Evolutionary conservation across 2,329 filamentous ascomycete genomes (phyloP), one percentile per base, ranked within the genome.

Genomic region (Diaporthe capsici): DNA sequence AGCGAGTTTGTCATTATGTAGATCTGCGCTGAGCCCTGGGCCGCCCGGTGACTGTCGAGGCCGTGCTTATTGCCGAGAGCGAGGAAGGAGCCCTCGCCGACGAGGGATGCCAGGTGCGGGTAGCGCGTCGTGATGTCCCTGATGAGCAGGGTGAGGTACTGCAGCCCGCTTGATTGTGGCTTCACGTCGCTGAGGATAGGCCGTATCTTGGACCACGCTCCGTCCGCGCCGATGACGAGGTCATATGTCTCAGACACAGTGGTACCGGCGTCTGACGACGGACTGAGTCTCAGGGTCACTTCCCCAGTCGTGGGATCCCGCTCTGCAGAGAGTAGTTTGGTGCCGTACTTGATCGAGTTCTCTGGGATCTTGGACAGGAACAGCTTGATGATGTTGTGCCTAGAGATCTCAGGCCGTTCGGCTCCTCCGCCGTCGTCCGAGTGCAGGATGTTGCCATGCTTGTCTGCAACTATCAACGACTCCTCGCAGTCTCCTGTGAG

Each of bases 401-500:
- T 80, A 6, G 84, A 81, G 49, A 87, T 86, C 77, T 87, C 85
- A 0, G 86, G 85, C 0, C 84, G 79, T 8, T 78, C 55, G 4
- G 72, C 70, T 1, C 61, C 71, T 0, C 79, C 80, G 2, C 79
- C 81, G 4, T 77, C 65, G 20, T 81, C 79, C 0, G 55, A 72
- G 55, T 81, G 76, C 8, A 80, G 47, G 17, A 82, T 75, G 2
- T 74, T 75, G 17, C 82, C 84, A 6, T 79, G 71, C 3, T 79
- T 81, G 20, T 85, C 81, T 0, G 84, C 79, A 15, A 88, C 67
- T 61, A 83, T 84, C 51, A 83, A 72, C 1, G 80, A 82, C 57
- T 89, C 84, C 72, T 82, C 82, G 76, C 87, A 87, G 4, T 85
- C 85, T 44, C 83, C 82, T 1, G 85, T 84, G n/a, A 85, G 79